Conservation (phyloP, 768 basidiomycete genomes). For the Phanerochaete sordida region DNA sequence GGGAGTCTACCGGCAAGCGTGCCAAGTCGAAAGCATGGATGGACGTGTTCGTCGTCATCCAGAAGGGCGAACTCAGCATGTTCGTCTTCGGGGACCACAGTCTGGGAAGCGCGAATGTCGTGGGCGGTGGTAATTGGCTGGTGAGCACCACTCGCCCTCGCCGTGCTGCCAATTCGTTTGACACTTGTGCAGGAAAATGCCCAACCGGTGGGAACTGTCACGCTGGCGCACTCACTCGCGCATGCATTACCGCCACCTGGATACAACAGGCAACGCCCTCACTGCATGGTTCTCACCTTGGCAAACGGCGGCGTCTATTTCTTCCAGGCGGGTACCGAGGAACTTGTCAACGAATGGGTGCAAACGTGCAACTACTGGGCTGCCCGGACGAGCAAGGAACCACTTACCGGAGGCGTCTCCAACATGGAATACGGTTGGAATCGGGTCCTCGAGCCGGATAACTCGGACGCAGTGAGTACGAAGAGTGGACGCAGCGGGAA, state of each 20-base stretch:
- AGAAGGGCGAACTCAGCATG: slow-evolving; percentile 93
- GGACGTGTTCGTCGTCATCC: slow-evolving; percentile 94
- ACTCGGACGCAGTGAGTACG: slow-evolving; percentile 66
- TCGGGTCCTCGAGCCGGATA: slow-evolving; percentile 54
- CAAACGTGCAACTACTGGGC: slow-evolving; percentile 99
- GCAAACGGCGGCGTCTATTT: slow-evolving; percentile 91
- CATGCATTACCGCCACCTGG: slow-evolving; percentile 88
- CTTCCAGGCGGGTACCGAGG: slow-evolving; percentile 98
- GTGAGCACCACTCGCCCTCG: slow-evolving; percentile 46
- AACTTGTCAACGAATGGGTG: slow-evolving; percentile 98
- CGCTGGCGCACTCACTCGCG: slow-evolving; percentile 84
- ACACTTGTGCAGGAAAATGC: slow-evolving; percentile 75
- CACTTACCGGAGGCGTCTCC: slow-evolving; percentile 91
- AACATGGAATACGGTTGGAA: slow-evolving; percentile 99
- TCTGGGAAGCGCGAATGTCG: slow-evolving; percentile 54
- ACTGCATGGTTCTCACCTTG: slow-evolving; percentile 93
- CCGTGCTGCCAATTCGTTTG: neutral
- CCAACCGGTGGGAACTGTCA: slow-evolving; percentile 73
- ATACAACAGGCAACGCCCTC: slow-evolving; percentile 84
- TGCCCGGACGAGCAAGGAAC: slow-evolving; percentile 91
- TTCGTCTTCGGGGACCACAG: slow-evolving; percentile 86
- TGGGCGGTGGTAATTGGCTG: slow-evolving; percentile 98
- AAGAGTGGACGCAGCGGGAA: slow-evolving; percentile 72
- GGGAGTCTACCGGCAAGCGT: slow-evolving; percentile 80
- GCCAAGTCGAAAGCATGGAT: slow-evolving; percentile 90